Evolutionary conservation across 345 rosid species (phyloP), one percentile per base, ranked within the genome.

Genomic region (Rhodomyrtus tomentosa): DNA sequence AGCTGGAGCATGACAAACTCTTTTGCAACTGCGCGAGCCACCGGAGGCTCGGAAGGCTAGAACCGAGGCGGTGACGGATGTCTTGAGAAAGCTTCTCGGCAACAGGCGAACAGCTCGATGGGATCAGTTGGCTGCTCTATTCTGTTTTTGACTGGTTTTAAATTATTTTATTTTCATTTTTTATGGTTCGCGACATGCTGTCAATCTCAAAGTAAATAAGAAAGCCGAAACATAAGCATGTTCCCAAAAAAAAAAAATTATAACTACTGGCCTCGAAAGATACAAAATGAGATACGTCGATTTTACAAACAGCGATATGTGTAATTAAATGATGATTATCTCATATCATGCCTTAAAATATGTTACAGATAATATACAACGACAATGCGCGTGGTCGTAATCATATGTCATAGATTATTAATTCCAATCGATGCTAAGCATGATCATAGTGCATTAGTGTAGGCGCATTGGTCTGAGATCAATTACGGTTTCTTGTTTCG

Each of bases 271-370:
- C 25, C 25, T 55, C 62, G 25, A 55, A 55, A 25, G 15, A 55
- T 55, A 55, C 25, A 10, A 2, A 55, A 55, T 55, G 59, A 55
- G 59, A 55, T 24, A 10, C 10, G 11, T 10, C 3, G 0, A 25
- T 55, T 55, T 55, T 13, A 25, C 5, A 25, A 25, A 11, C n/a
- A 0, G 15, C 29, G 11, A 6, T 55, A 25, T 1, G 12, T 0
- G 15, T 55, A 1, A 55, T 55, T 55, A 24, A 24, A 55, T 55
- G 14, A 55, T 25, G 29, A 55, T 4, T 4, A 48, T 55, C 59
- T 24, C 7, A 0, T 25, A 4, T 0, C 5, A 10, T 25, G 15
- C 13, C 29, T 55, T 25, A 29, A 10, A 25, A 55, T 55, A 27
- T 25, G 24, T 55, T n/a, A 4, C 25, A 5, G 0, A 25, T 55